Evolutionary conservation across 1,139 yeast species (phyloP).

Genomic region (Pichia kudriavzevii): DNA sequence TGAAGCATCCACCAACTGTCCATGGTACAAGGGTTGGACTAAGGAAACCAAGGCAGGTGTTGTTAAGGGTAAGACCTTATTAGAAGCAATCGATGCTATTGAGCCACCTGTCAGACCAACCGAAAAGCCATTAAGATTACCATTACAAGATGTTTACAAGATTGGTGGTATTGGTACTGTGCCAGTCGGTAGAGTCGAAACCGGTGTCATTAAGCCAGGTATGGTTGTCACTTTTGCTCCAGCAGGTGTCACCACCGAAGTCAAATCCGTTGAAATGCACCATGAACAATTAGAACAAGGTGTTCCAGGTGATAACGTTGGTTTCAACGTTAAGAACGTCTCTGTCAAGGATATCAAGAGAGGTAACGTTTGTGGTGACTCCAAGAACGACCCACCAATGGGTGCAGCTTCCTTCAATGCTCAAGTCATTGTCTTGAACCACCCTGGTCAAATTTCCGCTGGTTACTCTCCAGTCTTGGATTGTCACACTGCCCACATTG

Average conservation of each 20-base stretch:
- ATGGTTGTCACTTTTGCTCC: constrained; percentile 88
- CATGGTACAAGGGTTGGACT: constrained; percentile 91
- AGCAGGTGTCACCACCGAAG: constrained; percentile 89
- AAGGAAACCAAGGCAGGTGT: constrained; percentile 76
- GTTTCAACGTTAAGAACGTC: constrained; percentile 92
- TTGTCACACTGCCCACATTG: constrained; percentile 95
- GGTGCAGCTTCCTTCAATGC: constrained; percentile 80
- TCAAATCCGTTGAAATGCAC: constrained; percentile 91
- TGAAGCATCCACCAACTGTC: constrained; percentile 73
- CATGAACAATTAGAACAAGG: constrained; percentile 83
- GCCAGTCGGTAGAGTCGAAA: constrained; percentile 93
- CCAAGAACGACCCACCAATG: constrained; percentile 90
- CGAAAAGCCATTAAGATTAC: constrained; percentile 87
- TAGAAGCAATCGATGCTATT: constrained; percentile 82
- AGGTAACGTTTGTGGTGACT: constrained; percentile 95
- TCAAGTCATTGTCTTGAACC: constrained; percentile 86
- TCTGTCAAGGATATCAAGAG: constrained; percentile 91
- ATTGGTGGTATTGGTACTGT: constrained; percentile 91
- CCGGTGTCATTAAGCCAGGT: constrained; percentile 89
- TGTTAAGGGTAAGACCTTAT: constrained; percentile 75
- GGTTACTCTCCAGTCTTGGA: constrained; percentile 92
- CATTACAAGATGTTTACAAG: constrained; percentile 90
- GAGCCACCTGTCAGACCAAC: constrained; percentile 83
- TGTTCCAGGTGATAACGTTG: constrained; percentile 92
- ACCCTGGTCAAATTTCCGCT: constrained; percentile 89